Base-by-base conservation (phyloP, 495 filamentous ascomycete species). In the Astrothelium macrocarpum region DNA sequence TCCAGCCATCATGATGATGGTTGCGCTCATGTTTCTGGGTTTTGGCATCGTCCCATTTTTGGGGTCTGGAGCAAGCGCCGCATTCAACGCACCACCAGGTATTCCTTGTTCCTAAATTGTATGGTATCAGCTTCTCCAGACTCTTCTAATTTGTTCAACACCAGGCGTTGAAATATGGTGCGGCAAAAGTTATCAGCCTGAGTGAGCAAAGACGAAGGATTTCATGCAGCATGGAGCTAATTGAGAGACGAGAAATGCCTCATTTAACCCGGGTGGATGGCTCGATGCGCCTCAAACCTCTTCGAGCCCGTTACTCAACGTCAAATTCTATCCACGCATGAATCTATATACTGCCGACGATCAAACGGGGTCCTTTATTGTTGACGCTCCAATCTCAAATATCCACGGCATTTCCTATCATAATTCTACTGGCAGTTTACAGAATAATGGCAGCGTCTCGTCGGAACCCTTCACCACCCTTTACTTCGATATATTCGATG, bases 261-360 rank as follows among this genome's bases (percentile, higher is more conserved):
- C 49, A 9, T 85, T 85, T 66, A 76, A 86, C 45, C 86, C 86
- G 0, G 85, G 84, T 60, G 87, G 87, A 16, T 78, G 79, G 69
- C 76, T 84, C 0, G 63, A 74, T 2, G 67, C 75, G 31, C 85
- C 87, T 2, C 39, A 71, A 0, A 66, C 65, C 0, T 77, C 78
- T 10, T 67, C 75, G n/a, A 71, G 64, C 0, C 78, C 78, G 10
- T 71, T 83, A 12, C 69, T 90, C 0, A 72, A 87, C 70, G 69
- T 90, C 16, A 78, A 78, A 20, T 72, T 89, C 62, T 77, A 80
- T 32, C 82, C 86, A 3, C 81, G 84, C 4, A 78, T 86, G 68
- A 84, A 74, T 53, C 74, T 87, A 32, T 90, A 89, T 72, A 74
- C 84, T 1, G 73, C 73, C n/a, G 76, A 68, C 42, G 86, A 89